phyloP scores from a whole-genome alignment of 108 stramenopile genomes.

The Fistulifera pelliculosa region DNA sequence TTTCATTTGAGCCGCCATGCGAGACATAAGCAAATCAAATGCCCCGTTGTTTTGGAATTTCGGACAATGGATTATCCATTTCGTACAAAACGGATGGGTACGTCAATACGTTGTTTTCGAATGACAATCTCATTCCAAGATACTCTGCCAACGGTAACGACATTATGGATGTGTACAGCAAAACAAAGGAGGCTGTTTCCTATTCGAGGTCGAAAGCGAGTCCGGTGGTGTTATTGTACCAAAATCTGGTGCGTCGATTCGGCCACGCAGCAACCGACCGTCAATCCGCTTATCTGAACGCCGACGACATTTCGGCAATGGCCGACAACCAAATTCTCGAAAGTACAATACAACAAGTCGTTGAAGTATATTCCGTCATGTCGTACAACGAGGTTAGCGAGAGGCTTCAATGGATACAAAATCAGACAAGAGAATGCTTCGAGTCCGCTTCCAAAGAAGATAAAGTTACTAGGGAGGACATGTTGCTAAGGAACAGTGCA shows the following conservation, averaged over 20 bases:
- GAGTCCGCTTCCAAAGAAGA: slow-evolving; percentile 53
- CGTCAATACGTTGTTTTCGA: slow-evolving; percentile 35
- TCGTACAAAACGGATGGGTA: slow-evolving; percentile 54
- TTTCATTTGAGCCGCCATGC: slow-evolving; percentile 70
- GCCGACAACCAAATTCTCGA: slow-evolving; percentile 39
- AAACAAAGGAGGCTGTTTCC: slow-evolving; percentile 41
- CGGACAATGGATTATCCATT: slow-evolving; percentile 77
- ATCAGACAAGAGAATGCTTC: slow-evolving; percentile 34
- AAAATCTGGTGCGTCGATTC: slow-evolving; percentile 59
- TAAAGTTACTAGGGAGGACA: slow-evolving; percentile 55
- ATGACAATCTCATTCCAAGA: slow-evolving; percentile 37
- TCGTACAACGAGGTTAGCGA: slow-evolving; percentile 38
- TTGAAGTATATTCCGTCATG: slow-evolving; percentile 33
- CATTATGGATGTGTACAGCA: slow-evolving; percentile 60
- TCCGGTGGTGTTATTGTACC: slow-evolving; percentile 56
- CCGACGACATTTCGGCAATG: slow-evolving; percentile 27
- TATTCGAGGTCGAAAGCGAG: slow-evolving; percentile 48
- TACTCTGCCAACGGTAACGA: slow-evolving; percentile 56
- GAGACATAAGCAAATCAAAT: slow-evolving; percentile 49
- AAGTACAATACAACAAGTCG: slow-evolving; percentile 37
- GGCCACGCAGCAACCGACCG: slow-evolving; percentile 87
- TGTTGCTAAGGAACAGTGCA: slow-evolving; percentile 46
- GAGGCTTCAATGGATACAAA: slow-evolving; percentile 47
- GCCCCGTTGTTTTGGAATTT: slow-evolving; percentile 76
- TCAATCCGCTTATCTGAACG: slow-evolving; percentile 60